Percentiles rank a stretch among this genome's conserved stretches.
phyloP scores from a whole-genome alignment of 108 stramenopile genomes.

The Conticribra guillardii region DNA sequence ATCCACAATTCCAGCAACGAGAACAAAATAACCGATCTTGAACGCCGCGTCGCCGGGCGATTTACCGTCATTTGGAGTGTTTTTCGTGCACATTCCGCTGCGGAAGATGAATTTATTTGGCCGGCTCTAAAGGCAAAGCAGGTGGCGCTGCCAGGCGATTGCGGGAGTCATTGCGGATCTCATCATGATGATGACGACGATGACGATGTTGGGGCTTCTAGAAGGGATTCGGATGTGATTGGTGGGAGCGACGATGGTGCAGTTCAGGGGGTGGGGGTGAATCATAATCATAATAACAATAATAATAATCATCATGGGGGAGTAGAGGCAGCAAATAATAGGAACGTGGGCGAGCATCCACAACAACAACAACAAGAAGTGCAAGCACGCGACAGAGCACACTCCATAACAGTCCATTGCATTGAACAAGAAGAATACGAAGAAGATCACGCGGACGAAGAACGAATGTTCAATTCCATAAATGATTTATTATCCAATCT shows the following conservation, averaged over 20 bases:
- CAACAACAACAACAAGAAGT: background rate
- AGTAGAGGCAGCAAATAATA: conserved; percentile 27
- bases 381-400: conserved; percentile 32
- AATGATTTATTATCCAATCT: conserved; percentile 66
- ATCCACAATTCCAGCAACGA: too few relatives aligned
- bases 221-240: background rate
- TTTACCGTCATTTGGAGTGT: conserved; percentile 95
- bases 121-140: conserved; percentile 86
- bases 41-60: conserved; percentile 74
- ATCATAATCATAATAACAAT: too few relatives aligned
- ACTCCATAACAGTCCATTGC: conserved; percentile 43
- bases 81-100: conserved; percentile 93
- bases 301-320: too few relatives aligned
- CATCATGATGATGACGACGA: background rate
- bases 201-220: background rate
- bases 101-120: conserved; percentile 97
- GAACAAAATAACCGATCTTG: conserved; percentile 49
- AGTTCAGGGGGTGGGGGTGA: background rate
- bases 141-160: conserved; percentile 26
- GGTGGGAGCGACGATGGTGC: background rate
- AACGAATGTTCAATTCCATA: conserved; percentile 85
- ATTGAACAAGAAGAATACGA: conserved; percentile 91
- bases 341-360: background rate
- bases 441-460: conserved; percentile 93
- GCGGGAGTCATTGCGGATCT: background rate